Evolutionary conservation across 2,329 filamentous ascomycete species (phyloP).

Genomic region (Pseudogymnoascus sp.): DNA sequence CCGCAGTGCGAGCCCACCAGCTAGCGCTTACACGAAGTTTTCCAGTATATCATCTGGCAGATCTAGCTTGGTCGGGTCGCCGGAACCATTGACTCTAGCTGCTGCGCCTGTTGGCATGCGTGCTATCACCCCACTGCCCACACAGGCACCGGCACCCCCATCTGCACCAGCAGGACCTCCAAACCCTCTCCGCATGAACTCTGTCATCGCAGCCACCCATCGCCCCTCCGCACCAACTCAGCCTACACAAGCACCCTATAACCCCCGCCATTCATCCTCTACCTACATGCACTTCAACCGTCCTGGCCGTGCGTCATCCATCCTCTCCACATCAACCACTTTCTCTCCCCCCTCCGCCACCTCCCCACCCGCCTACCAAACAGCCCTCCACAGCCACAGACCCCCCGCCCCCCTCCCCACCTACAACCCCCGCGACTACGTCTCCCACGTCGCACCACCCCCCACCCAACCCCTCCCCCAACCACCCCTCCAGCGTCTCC

Average conservation of each 20-base stretch:
- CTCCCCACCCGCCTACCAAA: background rate
- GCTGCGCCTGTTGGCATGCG: background rate
- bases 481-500: background rate
- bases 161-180: background rate
- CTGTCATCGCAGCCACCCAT: background rate
- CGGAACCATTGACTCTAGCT: background rate
- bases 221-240: background rate
- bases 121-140: background rate
- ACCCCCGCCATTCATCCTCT: background rate
- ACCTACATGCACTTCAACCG: conserved; percentile 7
- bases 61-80: background rate
- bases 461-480: background rate
- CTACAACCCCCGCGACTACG: background rate
- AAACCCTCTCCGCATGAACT: conserved; percentile 8
- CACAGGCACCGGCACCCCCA: background rate
- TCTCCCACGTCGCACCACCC: background rate
- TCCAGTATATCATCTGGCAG: conserved; percentile 1
- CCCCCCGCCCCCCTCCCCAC: background rate
- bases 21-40: background rate
- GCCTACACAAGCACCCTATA: background rate
- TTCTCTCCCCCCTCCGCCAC: conserved; percentile 1
- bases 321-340: background rate
- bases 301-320: background rate
- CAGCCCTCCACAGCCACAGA: background rate
- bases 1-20: background rate